Base-by-base conservation (phyloP, 2,329 filamentous ascomycete genomes). In the Pezicula rhizophila region DNA sequence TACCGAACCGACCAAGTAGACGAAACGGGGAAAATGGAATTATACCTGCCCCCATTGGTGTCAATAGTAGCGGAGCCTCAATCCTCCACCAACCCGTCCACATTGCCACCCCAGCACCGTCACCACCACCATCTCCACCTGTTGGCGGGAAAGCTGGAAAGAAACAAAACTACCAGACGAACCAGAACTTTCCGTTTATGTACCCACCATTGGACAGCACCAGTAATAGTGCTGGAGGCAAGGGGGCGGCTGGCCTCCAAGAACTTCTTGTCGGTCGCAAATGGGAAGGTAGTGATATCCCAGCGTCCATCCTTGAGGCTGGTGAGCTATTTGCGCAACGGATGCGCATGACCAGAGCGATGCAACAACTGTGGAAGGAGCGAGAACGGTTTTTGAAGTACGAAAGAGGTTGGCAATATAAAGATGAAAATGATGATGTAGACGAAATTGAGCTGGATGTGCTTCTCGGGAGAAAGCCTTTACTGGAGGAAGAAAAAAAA, bases 91-190 rank as follows among this genome's bases (percentile, higher is more conserved):
- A 97, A 62, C 89, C 93, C 5, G 92, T 99, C 5, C 93, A 99
- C 66, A 99, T 99, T 59, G 93, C 93, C n/a, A 99, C 93, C 1
- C 93, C 93, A 0, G 92, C 91, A 0, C 93, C 93, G 1, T 99
- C 93, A 0, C 93, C 93, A 20, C 93, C 93, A 0, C 93, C 93
- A 1, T 96, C 92, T 1, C 93, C 93, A 0, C 78, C 74, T 8
- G 85, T 85, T 31, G 91, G 90, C 23, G 90, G 90, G 0, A 99
- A 97, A 66, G 89, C 87, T 46, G 91, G 87, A 1, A 99, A 99
- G 74, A 99, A 99, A 65, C 93, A 99, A 63, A 99, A 97, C 59
- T 99, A 99, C 61, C 93, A 99, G 66, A 99, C 93, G 0, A 99
- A 99, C 63, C 93, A 99, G 60, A 93, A 96, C 64, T 97, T 99